Conservation (phyloP, 2,329 filamentous ascomycete genomes). For the Colletotrichum destructivum region DNA sequence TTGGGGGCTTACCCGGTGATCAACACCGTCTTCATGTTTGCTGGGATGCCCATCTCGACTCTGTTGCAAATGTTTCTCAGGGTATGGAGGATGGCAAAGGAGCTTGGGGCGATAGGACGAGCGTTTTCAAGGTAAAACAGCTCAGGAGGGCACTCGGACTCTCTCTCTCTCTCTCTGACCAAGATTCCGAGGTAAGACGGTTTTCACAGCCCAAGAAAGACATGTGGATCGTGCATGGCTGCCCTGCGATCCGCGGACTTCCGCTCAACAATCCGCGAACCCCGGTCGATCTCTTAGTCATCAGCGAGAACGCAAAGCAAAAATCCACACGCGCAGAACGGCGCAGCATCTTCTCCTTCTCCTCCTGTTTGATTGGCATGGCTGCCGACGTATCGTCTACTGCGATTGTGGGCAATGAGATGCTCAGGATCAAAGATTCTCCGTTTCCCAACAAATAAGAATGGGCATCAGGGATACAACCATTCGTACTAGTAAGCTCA, state of each 20-base stretch:
- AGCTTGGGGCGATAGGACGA: not conserved
- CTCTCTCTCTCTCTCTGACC: not conserved
- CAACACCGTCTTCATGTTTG: slow-evolving; percentile 59
- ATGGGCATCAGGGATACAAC: not conserved
- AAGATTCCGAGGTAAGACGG: slow-evolving; percentile 23
- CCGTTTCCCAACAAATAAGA: not conserved
- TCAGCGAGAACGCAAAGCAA: not conserved
- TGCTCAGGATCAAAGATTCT: not conserved
- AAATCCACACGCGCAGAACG: not conserved
- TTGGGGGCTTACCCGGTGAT: slow-evolving; percentile 62
- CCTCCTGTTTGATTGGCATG: no score
- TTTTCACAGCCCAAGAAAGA: not conserved
- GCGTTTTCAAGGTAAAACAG: not conserved
- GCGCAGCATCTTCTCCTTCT: not conserved
- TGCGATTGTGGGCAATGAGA: not conserved
- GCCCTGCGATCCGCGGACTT: slow-evolving; percentile 17
- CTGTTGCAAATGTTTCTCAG: not conserved
- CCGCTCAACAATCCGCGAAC: not conserved
- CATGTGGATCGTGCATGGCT: slow-evolving; percentile 19
- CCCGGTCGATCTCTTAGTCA: not conserved
- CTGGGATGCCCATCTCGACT: slow-evolving; percentile 38
- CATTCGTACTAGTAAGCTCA: not conserved
- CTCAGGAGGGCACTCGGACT: not conserved
- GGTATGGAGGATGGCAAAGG: not conserved
- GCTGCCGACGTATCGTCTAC: no score